Conservation (phyloP, 345 rosid genomes). For the Diplotaxis tenuifolia region DNA sequence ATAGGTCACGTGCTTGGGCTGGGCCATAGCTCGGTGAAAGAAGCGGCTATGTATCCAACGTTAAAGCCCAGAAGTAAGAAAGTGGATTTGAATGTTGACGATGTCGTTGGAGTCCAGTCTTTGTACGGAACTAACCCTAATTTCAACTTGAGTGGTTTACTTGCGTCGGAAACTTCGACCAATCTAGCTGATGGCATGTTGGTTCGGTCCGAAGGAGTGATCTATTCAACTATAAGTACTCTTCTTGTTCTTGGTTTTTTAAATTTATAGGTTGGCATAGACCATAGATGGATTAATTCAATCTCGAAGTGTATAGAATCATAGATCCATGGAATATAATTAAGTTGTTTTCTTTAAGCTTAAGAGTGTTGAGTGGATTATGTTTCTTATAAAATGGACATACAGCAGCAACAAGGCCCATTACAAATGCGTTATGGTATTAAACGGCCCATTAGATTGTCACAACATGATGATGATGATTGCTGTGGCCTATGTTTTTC, state of each 20-base stretch:
- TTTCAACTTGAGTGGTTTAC: conserved; percentile 47
- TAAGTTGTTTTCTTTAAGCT: not conserved
- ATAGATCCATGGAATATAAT: not conserved
- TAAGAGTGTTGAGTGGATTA: not conserved
- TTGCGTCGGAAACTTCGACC: conserved; percentile 65
- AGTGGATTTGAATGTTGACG: conserved; percentile 56
- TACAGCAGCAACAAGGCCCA: not conserved
- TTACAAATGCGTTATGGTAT: not conserved
- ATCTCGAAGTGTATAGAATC: conserved; percentile 9
- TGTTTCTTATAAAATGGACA: not conserved
- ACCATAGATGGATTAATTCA: not conserved
- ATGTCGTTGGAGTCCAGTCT: conserved; percentile 68
- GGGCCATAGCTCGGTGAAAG: conserved; percentile 57
- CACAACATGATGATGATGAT: not conserved
- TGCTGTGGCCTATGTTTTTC: not conserved
- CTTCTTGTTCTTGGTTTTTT: conserved; percentile 5
- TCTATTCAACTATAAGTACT: conserved; percentile 13
- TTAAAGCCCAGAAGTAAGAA: conserved; percentile 69
- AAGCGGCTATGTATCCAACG: conserved; percentile 89
- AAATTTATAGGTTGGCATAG: conserved; percentile 8
- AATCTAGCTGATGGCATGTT: conserved; percentile 38
- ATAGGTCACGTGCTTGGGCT: conserved; percentile 82
- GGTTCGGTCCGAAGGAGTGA: conserved; percentile 27
- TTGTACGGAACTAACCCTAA: conserved; percentile 80
- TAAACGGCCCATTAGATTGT: not conserved